Evolutionary conservation across 768 basidiomycete genomes (phyloP).

Genomic region (Agrocybe praecox): DNA sequence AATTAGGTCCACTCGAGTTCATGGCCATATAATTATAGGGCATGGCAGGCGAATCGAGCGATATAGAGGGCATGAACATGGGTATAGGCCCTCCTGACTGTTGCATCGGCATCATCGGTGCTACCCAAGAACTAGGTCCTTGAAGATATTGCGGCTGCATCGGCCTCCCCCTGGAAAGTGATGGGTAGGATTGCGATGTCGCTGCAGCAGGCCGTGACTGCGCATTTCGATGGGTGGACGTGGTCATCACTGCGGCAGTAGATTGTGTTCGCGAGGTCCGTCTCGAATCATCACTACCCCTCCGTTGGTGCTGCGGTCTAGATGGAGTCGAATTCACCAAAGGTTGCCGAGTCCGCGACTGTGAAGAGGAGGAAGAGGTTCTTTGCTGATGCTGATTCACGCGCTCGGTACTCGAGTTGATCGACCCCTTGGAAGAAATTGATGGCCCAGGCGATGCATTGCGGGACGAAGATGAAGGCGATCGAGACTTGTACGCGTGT

Average conservation of each 20-base stretch:
- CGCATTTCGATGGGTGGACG: background rate
- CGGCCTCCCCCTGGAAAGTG: slow-evolving; percentile 26
- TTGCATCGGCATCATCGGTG: slow-evolving; percentile 27
- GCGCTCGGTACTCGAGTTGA: slow-evolving; percentile 35
- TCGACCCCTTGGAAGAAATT: slow-evolving; percentile 35
- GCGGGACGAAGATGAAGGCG: slow-evolving; percentile 23
- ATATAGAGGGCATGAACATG: background rate
- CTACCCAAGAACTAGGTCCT: slow-evolving; percentile 43
- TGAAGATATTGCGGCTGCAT: slow-evolving; percentile 28
- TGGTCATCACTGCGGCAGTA: slow-evolving; percentile 1
- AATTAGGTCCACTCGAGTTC: background rate
- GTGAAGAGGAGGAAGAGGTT: slow-evolving; percentile 18
- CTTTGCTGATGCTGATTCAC: slow-evolving; percentile 20
- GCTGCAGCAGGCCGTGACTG: slow-evolving; percentile 16
- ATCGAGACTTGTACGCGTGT: slow-evolving; percentile 52
- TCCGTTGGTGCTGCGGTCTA: slow-evolving; percentile 21
- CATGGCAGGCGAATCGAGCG: background rate
- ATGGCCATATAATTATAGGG: background rate
- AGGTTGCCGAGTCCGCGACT: slow-evolving; percentile 14
- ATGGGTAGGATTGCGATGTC: slow-evolving; percentile 29
- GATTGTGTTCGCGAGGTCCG: slow-evolving; percentile 14
- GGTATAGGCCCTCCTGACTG: background rate
- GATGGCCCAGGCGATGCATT: slow-evolving; percentile 35
- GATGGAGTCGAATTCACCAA: slow-evolving; percentile 5
- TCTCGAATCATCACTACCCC: slow-evolving; percentile 27